Percentiles rank a stretch among this genome's conserved stretches.
phyloP scores from a whole-genome alignment of 1,284 basidiomycete species.

The Cutaneotrichosporon daszewskae region DNA sequence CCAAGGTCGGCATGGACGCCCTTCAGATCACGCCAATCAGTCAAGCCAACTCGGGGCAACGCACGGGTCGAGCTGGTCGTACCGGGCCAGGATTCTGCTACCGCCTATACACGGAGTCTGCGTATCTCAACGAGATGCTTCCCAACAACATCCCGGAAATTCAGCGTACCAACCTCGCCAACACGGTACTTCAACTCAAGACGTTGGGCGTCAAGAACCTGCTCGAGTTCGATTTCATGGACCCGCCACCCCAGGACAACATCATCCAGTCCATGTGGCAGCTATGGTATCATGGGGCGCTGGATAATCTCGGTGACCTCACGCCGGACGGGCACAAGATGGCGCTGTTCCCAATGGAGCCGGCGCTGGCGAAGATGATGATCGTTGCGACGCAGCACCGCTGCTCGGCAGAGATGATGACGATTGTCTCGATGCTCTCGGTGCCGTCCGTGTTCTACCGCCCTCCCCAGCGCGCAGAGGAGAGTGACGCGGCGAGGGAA shows the following conservation, averaged over 20 bases:
- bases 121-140: slow-evolving; percentile 91
- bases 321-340: slow-evolving; percentile 90
- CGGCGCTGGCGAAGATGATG: slow-evolving; percentile 96
- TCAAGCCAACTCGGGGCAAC: slow-evolving; percentile 94
- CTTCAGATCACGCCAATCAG: slow-evolving; percentile 97
- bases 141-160: slow-evolving; percentile 97
- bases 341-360: slow-evolving; percentile 98
- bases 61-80: slow-evolving; percentile 90
- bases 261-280: slow-evolving; percentile 99
- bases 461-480: slow-evolving; percentile 90
- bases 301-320: slow-evolving; percentile 95
- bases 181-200: slow-evolving; percentile 91
- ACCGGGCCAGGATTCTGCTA: slow-evolving; percentile 96
- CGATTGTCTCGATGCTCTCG: slow-evolving; percentile 97
- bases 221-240: slow-evolving; percentile 98
- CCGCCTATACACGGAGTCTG: slow-evolving; percentile 94
- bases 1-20: slow-evolving; percentile 98
- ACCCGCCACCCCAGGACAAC: slow-evolving; percentile 84
- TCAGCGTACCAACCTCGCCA: slow-evolving; percentile 92
- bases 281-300: slow-evolving; percentile 94
- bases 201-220: slow-evolving; percentile 90
- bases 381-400: slow-evolving; percentile 90
- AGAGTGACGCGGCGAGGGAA: slow-evolving; percentile 91
- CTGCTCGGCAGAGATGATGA: slow-evolving; percentile 92
- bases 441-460: slow-evolving; percentile 96